Evolutionary conservation across 352 stramenopile species (phyloP), one percentile per base, ranked within the genome.

Genomic region (Phytopythium vexans): DNA sequence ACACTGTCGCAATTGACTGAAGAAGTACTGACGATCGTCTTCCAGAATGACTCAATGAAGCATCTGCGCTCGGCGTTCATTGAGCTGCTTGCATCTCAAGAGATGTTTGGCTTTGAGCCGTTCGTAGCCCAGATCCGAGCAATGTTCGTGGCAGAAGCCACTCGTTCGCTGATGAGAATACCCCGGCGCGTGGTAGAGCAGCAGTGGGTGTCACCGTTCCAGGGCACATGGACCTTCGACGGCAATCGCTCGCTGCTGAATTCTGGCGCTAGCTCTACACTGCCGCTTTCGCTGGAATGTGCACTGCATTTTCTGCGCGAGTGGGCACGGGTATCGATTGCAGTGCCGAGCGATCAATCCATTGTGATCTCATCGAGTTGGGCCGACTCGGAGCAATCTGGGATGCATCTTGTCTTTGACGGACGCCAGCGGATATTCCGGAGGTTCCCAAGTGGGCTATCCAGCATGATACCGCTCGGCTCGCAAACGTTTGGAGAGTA

Each of bases 401-500:
- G 21, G 44, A 39, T 74, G 59, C 45, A 50, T 16, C 47, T 86
- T 41, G 46, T 76, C 9, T 53, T 86, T 31, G 74, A 86, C 39
- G 60, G 63, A 11, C 60, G 57, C 14, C 72, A 62, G 34, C 59
- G 70, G 12, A 42, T 79, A 8, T 86, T 82, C 35, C 62, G 58
- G 38, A 63, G 55, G 16, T 79, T 81, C 31, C 72, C 69, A 1
- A 82, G 69, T 38, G 74, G 74, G 35, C 36, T 77, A n/a, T 72
- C 69, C 3, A 78, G 57, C 31, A 71, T 60, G 14, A 52, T 77
- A 40, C 37, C 53, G 15, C 54, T 77, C n/a, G 61, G 65, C 15
- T 58, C 48, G 3, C 52, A 68, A 14, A 52, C 41, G 31, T 77
- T 71, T 45, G 72, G 72, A 27, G 72, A 86, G 47, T 86, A 86